Conservation (phyloP, 441 rosid species). For the Syzygium syzygioides region DNA sequence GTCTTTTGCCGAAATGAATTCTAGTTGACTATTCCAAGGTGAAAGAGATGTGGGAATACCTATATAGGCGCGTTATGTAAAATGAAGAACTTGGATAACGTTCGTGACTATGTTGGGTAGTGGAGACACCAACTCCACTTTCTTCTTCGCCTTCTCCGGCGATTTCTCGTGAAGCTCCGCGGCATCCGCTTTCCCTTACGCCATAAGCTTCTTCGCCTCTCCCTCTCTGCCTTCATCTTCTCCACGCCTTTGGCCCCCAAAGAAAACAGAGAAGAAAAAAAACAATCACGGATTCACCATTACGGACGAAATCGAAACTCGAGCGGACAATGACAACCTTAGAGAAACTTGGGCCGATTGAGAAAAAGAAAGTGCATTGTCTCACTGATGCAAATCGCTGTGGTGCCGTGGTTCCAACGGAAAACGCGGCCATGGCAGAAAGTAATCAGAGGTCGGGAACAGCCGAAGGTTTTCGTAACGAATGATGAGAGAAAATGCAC, state of each 20-base stretch:
- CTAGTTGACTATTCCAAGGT: neutral
- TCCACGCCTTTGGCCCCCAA: conserved; percentile 26
- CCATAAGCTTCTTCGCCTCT: conserved; percentile 25
- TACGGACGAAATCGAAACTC: neutral
- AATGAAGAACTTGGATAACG: neutral
- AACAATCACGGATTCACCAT: neutral
- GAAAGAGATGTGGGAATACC: neutral
- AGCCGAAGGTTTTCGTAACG: neutral
- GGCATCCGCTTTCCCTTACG: conserved; percentile 36
- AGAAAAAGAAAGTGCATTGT: neutral
- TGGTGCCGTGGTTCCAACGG: neutral
- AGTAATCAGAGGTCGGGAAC: neutral
- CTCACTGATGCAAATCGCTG: neutral
- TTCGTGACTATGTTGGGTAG: neutral
- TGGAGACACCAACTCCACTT: conserved; percentile 33
- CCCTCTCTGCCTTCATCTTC: conserved; percentile 28
- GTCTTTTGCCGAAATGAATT: neutral
- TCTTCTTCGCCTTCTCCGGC: conserved; percentile 28
- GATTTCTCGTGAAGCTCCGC: conserved; percentile 26
- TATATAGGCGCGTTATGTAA: neutral
- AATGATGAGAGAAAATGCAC: neutral
- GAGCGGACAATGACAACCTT: neutral
- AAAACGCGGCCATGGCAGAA: neutral
- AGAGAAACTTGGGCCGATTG: neutral
- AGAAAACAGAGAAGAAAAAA: neutral